Base-by-base conservation (phyloP, 108 stramenopile genomes). In the Nannochloropsis oceanica region DNA sequence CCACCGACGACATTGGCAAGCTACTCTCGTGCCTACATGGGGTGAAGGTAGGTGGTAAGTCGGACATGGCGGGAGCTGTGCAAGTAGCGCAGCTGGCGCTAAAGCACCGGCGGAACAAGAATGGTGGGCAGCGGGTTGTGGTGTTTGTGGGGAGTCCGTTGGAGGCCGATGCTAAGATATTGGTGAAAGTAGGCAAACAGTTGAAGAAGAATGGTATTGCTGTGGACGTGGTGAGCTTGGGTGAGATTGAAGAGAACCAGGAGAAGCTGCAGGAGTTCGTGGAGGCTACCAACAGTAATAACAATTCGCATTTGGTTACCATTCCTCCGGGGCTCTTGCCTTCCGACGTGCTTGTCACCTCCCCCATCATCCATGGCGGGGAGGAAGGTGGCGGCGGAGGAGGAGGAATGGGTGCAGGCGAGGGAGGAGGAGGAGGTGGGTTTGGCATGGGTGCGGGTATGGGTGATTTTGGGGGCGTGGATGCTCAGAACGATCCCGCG, bases 401-500 rank as follows among this genome's bases (percentile, higher is more conserved):
- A 14, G 79, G 43, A 43, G 26, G 13, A 10, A 44, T 22, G 43
- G 86, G 42, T 10, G 83, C 26, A 3, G 86, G 73, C 12, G 89
- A 34, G 14, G 87, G 82, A 11, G 73, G 88, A 10, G 73, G 92
- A 34, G 94, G 92, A 13, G 89, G 89, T 12, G 93, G 89, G 24
- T 93, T 85, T 43, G 94, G 93, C 26, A 93, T 92, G 20, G 91
- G 85, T 50, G 90, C 86, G 42, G 93, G 81, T 80, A 95, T 96
- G 91, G 95, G 93, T 25, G 95, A 96, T 82, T 96, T 85, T 85
- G 94, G 95, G 12, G 98, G 97, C 14, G 92, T 99, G 81, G 98
- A 99, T 91, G 95, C 98, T 59, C 95, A 93, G 89, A 95, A 96
- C 92, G 98, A 99, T 86, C 98, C 98, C 22, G 98, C 98, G 90